These are phyloP conservation scores for Suillus weaverae DNA, from an alignment of 768 basidiomycete genomes.

Conservation along the genomic window DNA sequence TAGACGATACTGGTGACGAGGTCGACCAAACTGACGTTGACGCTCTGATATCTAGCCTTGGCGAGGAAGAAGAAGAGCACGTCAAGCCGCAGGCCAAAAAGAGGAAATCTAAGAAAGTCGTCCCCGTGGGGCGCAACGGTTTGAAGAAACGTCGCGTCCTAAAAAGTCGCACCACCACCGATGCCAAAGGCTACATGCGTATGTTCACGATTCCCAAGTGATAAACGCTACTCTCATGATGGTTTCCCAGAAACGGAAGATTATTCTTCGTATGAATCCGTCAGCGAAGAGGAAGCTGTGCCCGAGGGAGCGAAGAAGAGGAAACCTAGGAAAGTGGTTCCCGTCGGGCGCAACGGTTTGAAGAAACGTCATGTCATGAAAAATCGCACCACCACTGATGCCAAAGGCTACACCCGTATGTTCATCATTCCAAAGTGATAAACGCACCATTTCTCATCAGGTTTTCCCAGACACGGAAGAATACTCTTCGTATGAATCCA, in stretches of 20 bases:
- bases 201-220: conserved; percentile 21
- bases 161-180: conserved; percentile 54
- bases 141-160: conserved; percentile 69
- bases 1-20: conserved; percentile 32
- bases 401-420: conserved; percentile 75
- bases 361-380: conserved; percentile 71
- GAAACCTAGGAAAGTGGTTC: conserved; percentile 53
- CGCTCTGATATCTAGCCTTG: conserved; percentile 27
- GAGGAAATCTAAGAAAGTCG: conserved; percentile 30
- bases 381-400: conserved; percentile 53
- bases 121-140: conserved; percentile 72
- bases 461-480: conserved; percentile 62
- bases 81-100: conserved; percentile 36
- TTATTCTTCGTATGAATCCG: conserved; percentile 80
- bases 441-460: conserved; percentile 2
- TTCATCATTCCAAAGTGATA: conserved; percentile 10
- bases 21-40: conserved; percentile 29
- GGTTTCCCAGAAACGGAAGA: conserved; percentile 62
- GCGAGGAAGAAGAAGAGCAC: conserved; percentile 28
- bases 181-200: conserved; percentile 78
- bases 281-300: conserved; percentile 54
- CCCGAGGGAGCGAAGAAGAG: conserved; percentile 18
- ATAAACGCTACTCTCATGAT: conserved; percentile 1
- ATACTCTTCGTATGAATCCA: conserved; percentile 80
- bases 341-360: conserved; percentile 75